Evolutionary conservation across 169 alveolate species (phyloP).

Genomic region (Plasmodium reichenowi): DNA sequence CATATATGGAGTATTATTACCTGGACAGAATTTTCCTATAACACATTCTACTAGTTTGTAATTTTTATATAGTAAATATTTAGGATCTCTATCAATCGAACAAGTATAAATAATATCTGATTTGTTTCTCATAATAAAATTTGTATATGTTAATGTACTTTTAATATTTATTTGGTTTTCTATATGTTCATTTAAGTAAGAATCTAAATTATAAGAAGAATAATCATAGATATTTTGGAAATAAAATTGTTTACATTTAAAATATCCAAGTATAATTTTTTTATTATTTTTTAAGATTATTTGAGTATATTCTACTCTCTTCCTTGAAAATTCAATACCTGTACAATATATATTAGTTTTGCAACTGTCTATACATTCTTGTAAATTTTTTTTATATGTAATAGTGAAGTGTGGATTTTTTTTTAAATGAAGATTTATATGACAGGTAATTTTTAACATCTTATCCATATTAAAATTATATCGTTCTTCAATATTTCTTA

Average conservation of each 20-base stretch:
- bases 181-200: conserved; percentile 31
- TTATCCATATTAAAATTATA: conserved; percentile 36
- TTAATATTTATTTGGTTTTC: conserved; percentile 22
- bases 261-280: conserved; percentile 68
- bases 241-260: conserved; percentile 63
- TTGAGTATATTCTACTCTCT: conserved; percentile 41
- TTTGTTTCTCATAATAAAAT: conserved; percentile 44
- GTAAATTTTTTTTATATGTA: conserved; percentile 70
- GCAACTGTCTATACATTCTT: conserved; percentile 79
- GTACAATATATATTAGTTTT: conserved; percentile 82
- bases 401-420: conserved; percentile 42
- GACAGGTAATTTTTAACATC: conserved; percentile 42
- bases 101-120: conserved; percentile 59
- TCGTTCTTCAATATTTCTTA: conserved; percentile 43
- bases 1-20: conserved; percentile 76
- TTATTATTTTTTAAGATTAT: conserved; percentile 62
- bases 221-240: conserved; percentile 61
- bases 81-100: conserved; percentile 35
- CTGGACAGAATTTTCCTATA: conserved; percentile 79
- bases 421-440: conserved; percentile 39
- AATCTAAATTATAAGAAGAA: conserved; percentile 8
- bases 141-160: conserved; percentile 28
- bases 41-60: conserved; percentile 42
- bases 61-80: conserved; percentile 59
- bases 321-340: conserved; percentile 69